Base-by-base conservation (phyloP, 257 asterid genomes). In the Scutellaria barbata region DNA sequence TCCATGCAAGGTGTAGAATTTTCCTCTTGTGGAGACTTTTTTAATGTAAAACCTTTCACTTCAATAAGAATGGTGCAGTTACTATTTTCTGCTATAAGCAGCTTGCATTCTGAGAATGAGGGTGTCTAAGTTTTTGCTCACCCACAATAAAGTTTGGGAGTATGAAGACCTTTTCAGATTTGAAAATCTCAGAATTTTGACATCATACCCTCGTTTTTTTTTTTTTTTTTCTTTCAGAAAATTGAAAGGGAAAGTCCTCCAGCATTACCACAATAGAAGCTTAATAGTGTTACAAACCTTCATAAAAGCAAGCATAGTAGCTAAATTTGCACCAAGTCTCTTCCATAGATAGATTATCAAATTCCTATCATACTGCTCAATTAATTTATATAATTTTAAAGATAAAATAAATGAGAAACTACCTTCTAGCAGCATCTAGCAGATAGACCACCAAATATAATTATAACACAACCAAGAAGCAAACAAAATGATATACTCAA, bases 261-360 rank as follows among this genome's bases (percentile, higher is more conserved):
- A 41, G 40, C 22, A 65, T 59, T 6, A 55, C 63, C 74, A 17
- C 14, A 6, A 54, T 22, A 50, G 17, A 60, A 40, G 54, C 16
- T 17, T 10, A 8, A 68, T 42, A 51, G 65, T 9, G 13, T 42
- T 11, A 76, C 39, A 30, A 52, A 46, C 17, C 69, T 42, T 62
- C 53, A 14, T 8, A 16, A 61, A 62, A 63, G 42, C 54, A 65
- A 30, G 45, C 58, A 52, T 54, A 35, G 40, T 54, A 70, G 63
- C 60, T 54, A 68, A 54, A 54, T 61, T 52, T 63, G 39, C 43
- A 69, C 1, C 69, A 68, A 43, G 42, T 42, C 16, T 39, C 51
- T 8, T 45, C 39, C 52, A 11, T 11, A 30, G 9, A 30, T 33
- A 51, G 43, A 65, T 39, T 7, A 16, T 10, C 63, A 47, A 56